These are phyloP conservation scores for Fomitopsis schrenkii DNA, from an alignment of 1,284 basidiomycete genomes.

Conservation along the genomic window DNA sequence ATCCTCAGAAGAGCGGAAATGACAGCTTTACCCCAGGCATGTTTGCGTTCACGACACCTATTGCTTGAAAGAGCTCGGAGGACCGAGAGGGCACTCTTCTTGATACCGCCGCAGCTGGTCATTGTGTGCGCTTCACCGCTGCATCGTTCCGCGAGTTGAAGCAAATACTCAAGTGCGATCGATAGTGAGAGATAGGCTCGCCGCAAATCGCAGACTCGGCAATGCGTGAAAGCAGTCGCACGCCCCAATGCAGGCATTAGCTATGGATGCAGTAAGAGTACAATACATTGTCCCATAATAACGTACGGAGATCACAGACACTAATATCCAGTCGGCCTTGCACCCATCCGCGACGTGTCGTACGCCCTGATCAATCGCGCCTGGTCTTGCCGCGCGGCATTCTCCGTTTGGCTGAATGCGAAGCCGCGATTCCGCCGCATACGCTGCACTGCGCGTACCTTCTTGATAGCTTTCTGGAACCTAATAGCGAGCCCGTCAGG, in stretches of 20 bases:
- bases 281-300: constrained; percentile 28
- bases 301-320: constrained; percentile 12
- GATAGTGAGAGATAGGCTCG: too few relatives aligned
- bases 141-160: too few relatives aligned
- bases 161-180: too few relatives aligned
- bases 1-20: too few relatives aligned
- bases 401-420: constrained; percentile 95
- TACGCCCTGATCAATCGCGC: constrained; percentile 85
- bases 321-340: constrained; percentile 70
- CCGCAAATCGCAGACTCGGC: too few relatives aligned
- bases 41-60: too few relatives aligned
- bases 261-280: constrained; percentile 17
- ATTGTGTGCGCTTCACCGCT: too few relatives aligned
- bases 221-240: too few relatives aligned
- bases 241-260: neutral
- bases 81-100: too few relatives aligned
- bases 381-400: constrained; percentile 78
- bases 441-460: constrained; percentile 92
- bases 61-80: too few relatives aligned
- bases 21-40: too few relatives aligned
- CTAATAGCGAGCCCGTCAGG: constrained; percentile 32
- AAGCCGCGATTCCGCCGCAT: constrained; percentile 94
- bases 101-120: too few relatives aligned
- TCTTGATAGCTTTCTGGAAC: constrained; percentile 97
- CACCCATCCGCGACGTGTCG: constrained; percentile 76